Evolutionary conservation across 108 stramenopile genomes (phyloP), one percentile per base, ranked within the genome.

Genomic region (Nitzschia sp.): DNA sequence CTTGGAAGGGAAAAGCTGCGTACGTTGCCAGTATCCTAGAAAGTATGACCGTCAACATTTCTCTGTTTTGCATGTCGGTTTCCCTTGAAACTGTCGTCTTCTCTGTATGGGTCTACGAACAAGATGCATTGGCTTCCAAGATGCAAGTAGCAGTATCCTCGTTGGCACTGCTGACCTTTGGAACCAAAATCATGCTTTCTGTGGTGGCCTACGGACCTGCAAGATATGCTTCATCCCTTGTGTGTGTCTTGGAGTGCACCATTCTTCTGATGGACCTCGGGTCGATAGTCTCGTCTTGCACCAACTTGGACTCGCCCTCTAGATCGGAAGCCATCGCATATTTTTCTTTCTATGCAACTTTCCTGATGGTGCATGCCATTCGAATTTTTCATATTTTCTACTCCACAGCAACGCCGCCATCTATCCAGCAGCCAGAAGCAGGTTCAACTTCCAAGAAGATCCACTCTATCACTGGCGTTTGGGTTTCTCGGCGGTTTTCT

Each of bases 381-480:
- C 65, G 72, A 17, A 68, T 73, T 9, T 68, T 73, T 38, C 67
- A 73, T 41, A 67, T 67, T n/a, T 73, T 67, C 22, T 61, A 59
- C 39, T 34, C 37, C 0, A 46, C 65, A 21, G 50, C 2, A 22
- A 67, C 26, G 55, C 8, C n/a, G 53, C 48, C 17, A 6, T 41
- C 53, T 19, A 19, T 50, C n/a, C 17, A 19, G 48, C n/a, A 19
- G 3, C 48, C 3, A 50, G 48, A 50, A 2, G 19, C n/a, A 1
- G 48, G 6, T 19, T n/a, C 17, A 50, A 50, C 48, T 6, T n/a
- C 19, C 19, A 19, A 50, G n/a, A 50, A 65, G 48, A 52, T 65
- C 0, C 51, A 34, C 38, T 65, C 65, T 21, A 57, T 67, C 41
- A 41, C 48, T 12, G 54, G 67, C 7, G 46, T 67, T n/a, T 24